A percentile compares a stretch with the other conserved stretches of the same genome.
Conservation (phyloP, 2,329 filamentous ascomycete genomes). For the Sarocladium brachiariae region DNA sequence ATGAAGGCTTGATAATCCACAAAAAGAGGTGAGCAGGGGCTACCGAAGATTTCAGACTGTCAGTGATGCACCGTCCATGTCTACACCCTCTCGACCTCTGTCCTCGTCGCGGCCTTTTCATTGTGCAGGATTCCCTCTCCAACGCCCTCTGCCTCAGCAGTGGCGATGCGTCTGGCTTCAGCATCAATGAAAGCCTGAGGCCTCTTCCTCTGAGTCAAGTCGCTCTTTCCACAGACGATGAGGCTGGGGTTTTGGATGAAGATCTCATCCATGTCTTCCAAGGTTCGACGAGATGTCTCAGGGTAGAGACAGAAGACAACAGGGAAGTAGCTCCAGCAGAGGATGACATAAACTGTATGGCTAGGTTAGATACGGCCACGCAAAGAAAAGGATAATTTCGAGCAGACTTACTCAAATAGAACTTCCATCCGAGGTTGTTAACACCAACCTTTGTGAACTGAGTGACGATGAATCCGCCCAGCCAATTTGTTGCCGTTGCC, state of each 20-base stretch:
- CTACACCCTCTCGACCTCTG: constrained; percentile 4
- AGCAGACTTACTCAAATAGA: constrained; percentile 31
- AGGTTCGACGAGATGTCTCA: constrained; percentile 37
- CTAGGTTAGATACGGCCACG: no score
- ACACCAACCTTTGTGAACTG: constrained; percentile 38
- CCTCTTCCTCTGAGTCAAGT: constrained; percentile 28
- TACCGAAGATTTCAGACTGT: background rate
- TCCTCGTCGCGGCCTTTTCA: background rate
- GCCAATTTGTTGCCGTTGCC: constrained; percentile 38
- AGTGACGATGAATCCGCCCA: constrained; percentile 34
- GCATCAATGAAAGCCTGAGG: constrained; percentile 29
- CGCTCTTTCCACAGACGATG: constrained; percentile 26
- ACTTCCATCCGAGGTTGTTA: constrained; percentile 32
- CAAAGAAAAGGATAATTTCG: background rate
- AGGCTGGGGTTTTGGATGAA: constrained; percentile 24
- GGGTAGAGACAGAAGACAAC: constrained; percentile 43
- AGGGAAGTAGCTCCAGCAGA: constrained; percentile 28
- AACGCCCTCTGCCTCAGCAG: constrained; percentile 12
- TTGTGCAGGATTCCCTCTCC: background rate
- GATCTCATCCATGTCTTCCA: constrained; percentile 43
- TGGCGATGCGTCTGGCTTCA: constrained; percentile 22
- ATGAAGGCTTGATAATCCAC: no score
- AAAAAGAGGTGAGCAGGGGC: background rate
- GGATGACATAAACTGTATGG: constrained; percentile 21
- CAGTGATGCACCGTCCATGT: background rate